phyloP scores from a whole-genome alignment of 2,329 filamentous ascomycete species.

The Cladosporium sp. region DNA sequence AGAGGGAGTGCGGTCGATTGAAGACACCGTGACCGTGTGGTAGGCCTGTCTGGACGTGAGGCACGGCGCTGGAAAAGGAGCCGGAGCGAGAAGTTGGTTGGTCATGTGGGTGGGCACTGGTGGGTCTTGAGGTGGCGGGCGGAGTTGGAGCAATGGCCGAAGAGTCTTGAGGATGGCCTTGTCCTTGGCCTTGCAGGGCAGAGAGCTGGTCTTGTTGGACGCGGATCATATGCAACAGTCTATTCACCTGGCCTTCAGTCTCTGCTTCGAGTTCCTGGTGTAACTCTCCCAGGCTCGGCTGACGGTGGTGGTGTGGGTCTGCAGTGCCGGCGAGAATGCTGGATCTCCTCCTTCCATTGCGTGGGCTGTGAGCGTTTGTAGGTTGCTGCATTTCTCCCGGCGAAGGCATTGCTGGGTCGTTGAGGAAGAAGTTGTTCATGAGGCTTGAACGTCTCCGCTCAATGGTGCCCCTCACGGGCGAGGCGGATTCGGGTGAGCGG shows the following conservation, averaged over 20 bases:
- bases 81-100: constrained; percentile 27
- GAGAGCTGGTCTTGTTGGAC: constrained; percentile 72
- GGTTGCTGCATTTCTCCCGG: constrained; percentile 68
- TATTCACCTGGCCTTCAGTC: constrained; percentile 78
- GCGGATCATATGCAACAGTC: constrained; percentile 74
- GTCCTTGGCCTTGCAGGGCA: constrained; percentile 50
- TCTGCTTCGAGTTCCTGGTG: constrained; percentile 79
- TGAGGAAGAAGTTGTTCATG: constrained; percentile 72
- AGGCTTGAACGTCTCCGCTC: constrained; percentile 68
- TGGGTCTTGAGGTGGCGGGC: constrained; percentile 32
- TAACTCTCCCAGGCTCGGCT: constrained; percentile 73
- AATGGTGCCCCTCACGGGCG: constrained; percentile 39
- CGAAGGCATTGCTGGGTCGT: constrained; percentile 67
- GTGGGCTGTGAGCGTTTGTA: constrained; percentile 30
- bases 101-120: constrained; percentile 49
- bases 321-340: constrained; percentile 47
- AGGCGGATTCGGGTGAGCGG: constrained; percentile 50
- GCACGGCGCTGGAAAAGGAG: constrained; percentile 27
- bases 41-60: constrained; percentile 6
- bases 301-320: constrained; percentile 63
- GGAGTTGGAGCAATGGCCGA: constrained; percentile 35
- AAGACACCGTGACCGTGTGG: constrained; percentile 27
- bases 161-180: constrained; percentile 2
- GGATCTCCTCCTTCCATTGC: constrained; percentile 34
- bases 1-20: constrained; percentile 41